Evolutionary conservation across 2,329 filamentous ascomycete species (phyloP), one percentile per base, ranked within the genome.

Genomic region (Tolypocladium paradoxum): DNA sequence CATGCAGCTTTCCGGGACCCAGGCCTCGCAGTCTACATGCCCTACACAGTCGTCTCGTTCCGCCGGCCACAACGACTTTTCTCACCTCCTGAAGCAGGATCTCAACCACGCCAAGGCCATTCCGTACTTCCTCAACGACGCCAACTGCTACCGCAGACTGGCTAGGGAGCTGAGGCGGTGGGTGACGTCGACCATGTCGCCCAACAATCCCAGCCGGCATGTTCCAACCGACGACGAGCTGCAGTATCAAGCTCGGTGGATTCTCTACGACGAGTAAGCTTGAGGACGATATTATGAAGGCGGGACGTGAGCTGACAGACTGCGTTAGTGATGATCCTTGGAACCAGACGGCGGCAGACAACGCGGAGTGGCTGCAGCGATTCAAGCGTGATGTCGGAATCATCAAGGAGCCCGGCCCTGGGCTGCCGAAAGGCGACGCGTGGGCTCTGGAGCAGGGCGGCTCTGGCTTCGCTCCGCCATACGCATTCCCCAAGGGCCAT

Each of bases 321-420:
- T 16, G 9, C 14, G 18, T 1, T 46, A 81, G 78, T 53, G 81
- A 84, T 53, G 81, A 84, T 59, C 78, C 79, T 2, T 83, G 80
- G 77, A 84, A 84, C 62, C 77, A 82, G 58, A 84, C 81, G 0
- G 78, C 79, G 1, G 81, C 81, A 33, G 82, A 84, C 60, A 84
- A 84, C 57, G 73, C 72, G 1, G 81, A 84, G 64, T 85, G 82
- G 82, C 71, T 85, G 14, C 72, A 75, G 53, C 75, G 81, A 46
- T 84, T 85, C 69, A 84, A 85, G 64, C 74, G 79, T 12, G 74
- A 80, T 48, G 72, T 70, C 0, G 79, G 79, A 20, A 76, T 84
- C 33, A 64, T 77, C 1, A 64, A 70, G n/a, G 68, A 72, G 11
- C 66, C 70, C 5, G 77, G 79, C 0, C 79, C 79, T 0, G 79